Base-by-base conservation (phyloP, 2,329 filamentous ascomycete species). In the Fusarium cyanostomum region DNA sequence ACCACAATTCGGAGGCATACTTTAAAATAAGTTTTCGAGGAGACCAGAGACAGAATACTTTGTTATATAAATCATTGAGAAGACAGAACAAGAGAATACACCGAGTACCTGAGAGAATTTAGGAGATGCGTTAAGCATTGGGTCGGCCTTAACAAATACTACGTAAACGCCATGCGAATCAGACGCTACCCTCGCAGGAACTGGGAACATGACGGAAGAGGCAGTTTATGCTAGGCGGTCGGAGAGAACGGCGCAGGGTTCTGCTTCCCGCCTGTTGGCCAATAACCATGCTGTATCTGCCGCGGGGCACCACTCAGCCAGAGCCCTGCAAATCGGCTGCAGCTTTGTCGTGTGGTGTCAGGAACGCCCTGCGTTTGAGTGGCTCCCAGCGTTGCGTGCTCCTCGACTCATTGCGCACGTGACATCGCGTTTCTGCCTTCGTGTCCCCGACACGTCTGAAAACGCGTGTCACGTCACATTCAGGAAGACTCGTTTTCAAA, bases 301-400 rank as follows among this genome's bases (percentile, higher is more conserved):
- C 63, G 73, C 71, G 73, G 73, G 73, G 71, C 72, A 71, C 66
- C 62, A 69, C 58, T 69, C 52, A 46, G 34, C 56, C 56, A 52
- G 54, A 66, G 71, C 67, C 71, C 70, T 72, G 66, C 62, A 73
- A 70, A 74, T 71, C 69, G 67, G 66, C 68, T 73, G 72, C 73
- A 74, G 72, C 70, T 62, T 21, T 69, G 66, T 66, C 51, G 62
- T 62, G 58, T 64, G 62, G 66, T 73, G 73, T 70, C 74, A 76
- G 74, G 74, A 75, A 76, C 74, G 72, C 72, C 74, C 74, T 73
- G 71, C 74, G 69, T 72, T 71, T 71, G 67, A 71, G 67, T 72
- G 70, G 72, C 62, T 63, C 55, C n/a, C n/a, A n/a, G n/a, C n/a
- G n/a, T 62, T 39, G 11, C 15, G 15, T 58, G 38, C 52, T 48